phyloP scores from a whole-genome alignment of 176 grass and related monocot genomes.

The Pontederia paniculata region DNA sequence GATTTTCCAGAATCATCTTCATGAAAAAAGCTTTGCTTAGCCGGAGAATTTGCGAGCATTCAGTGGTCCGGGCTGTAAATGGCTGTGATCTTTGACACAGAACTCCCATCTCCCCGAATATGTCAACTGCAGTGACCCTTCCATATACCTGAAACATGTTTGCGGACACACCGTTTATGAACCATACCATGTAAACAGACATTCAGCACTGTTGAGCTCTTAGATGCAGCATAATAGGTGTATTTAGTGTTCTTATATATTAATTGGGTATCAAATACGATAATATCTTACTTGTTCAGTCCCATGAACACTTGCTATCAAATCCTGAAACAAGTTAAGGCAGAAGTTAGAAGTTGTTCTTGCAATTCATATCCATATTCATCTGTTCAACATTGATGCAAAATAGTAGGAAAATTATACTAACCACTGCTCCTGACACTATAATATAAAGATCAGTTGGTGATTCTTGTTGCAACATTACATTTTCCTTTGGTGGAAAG shows the following conservation, averaged over 20 bases:
- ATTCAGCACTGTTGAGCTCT: too few relatives aligned
- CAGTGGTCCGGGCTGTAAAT: slow-evolving; percentile 39
- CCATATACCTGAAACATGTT: slow-evolving; percentile 32
- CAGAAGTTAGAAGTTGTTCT: not conserved
- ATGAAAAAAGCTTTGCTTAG: slow-evolving; percentile 35
- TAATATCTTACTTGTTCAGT: slow-evolving; percentile 33
- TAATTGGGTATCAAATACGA: not conserved
- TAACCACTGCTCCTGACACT: slow-evolving; percentile 71
- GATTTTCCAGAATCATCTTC: slow-evolving; percentile 54
- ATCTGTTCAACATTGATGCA: not conserved
- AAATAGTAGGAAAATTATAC: slow-evolving; percentile 20
- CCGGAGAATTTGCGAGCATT: slow-evolving; percentile 64
- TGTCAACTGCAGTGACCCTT: slow-evolving; percentile 36
- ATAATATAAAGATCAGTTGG: slow-evolving; percentile 67
- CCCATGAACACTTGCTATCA: slow-evolving; percentile 19
- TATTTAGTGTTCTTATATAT: too few relatives aligned
- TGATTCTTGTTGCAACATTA: slow-evolving; percentile 61
- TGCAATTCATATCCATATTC: not conserved
- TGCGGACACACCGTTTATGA: not conserved
- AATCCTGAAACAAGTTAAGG: slow-evolving; percentile 34
- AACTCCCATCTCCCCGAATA: slow-evolving; percentile 64
- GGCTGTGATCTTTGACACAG: slow-evolving; percentile 41
- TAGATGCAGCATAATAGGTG: too few relatives aligned
- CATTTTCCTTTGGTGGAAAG: slow-evolving; percentile 56
- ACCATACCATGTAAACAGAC: not conserved